Evolutionary conservation across 2,329 filamentous ascomycete genomes (phyloP).

Genomic region (Fusarium foetens): DNA sequence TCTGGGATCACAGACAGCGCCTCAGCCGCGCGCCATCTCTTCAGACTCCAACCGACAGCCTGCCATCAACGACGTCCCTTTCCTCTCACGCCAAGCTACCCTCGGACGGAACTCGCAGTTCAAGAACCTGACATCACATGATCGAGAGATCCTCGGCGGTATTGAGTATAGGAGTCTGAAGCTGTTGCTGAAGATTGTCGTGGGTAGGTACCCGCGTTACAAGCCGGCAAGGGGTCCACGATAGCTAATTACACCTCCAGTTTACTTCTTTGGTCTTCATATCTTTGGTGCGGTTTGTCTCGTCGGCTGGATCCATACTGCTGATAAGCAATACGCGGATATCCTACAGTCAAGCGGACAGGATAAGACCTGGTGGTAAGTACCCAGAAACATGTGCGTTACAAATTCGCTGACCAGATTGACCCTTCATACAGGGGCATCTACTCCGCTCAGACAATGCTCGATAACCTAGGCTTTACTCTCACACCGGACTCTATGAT

Average conservation of each 20-base stretch:
- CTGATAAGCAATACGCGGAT: constrained; percentile 52
- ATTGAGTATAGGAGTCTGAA: constrained; percentile 62
- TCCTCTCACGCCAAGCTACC: constrained; percentile 4
- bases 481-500: constrained; percentile 65
- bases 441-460: constrained; percentile 61
- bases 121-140: constrained; percentile 52
- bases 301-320: constrained; percentile 57
- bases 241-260: constrained; percentile 28
- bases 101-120: constrained; percentile 54
- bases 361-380: constrained; percentile 60
- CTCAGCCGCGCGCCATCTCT: background rate
- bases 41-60: background rate
- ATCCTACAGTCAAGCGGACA: constrained; percentile 52
- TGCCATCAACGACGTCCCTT: background rate
- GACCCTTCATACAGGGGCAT: constrained; percentile 51
- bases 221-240: accelerated
- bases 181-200: constrained; percentile 58
- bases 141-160: constrained; percentile 57
- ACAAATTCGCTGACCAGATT: accelerated
- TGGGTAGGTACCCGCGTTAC: constrained; percentile 41
- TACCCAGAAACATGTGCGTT: accelerated
- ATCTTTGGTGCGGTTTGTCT: constrained; percentile 59
- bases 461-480: constrained; percentile 60
- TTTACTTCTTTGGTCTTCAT: constrained; percentile 58
- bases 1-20: background rate